These are phyloP conservation scores for Citrullus mucosospermus DNA, from an alignment of 306 rosid genomes.

Conservation along the genomic window DNA sequence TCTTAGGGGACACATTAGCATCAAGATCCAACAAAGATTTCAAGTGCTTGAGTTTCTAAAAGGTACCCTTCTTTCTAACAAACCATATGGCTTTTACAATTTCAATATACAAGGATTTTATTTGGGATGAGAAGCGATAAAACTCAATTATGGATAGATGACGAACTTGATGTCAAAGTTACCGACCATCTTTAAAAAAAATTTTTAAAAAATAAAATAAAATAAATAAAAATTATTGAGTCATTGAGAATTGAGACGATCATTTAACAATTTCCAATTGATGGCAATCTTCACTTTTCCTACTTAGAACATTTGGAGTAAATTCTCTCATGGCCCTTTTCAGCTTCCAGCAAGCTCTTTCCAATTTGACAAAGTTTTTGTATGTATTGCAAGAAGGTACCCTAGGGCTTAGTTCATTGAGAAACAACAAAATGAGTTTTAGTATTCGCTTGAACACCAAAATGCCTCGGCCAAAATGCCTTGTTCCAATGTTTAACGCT, in stretches of 20 bases:
- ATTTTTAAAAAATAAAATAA: background rate
- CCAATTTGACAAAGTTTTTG: slow-evolving; percentile 26
- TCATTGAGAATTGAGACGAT: slow-evolving; percentile 34
- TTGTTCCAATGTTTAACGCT: slow-evolving; percentile 18
- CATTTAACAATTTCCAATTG: slow-evolving; percentile 22
- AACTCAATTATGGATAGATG: slow-evolving; percentile 28
- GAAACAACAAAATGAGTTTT: slow-evolving; percentile 23
- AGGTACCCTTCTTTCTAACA: slow-evolving; percentile 18
- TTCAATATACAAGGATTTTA: slow-evolving; percentile 49
- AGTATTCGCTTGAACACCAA: slow-evolving; percentile 21
- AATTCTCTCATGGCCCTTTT: slow-evolving; percentile 33
- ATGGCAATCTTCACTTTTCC: slow-evolving; percentile 9
- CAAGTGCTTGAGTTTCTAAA: slow-evolving; percentile 32
- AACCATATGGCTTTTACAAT: slow-evolving; percentile 59
- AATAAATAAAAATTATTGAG: slow-evolving; percentile 4
- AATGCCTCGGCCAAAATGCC: slow-evolving; percentile 9
- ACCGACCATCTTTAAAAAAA: slow-evolving; percentile 20
- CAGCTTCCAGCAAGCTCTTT: slow-evolving; percentile 51
- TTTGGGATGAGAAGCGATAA: slow-evolving; percentile 42
- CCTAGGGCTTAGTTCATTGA: slow-evolving; percentile 49
- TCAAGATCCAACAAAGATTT: slow-evolving; percentile 48
- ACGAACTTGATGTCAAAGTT: slow-evolving; percentile 17
- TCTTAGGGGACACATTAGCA: slow-evolving; percentile 28
- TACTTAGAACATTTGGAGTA: slow-evolving; percentile 25
- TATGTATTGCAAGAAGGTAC: slow-evolving; percentile 49